Conservation (phyloP, 495 filamentous ascomycete species). For the Podospora pseudopauciseta region DNA sequence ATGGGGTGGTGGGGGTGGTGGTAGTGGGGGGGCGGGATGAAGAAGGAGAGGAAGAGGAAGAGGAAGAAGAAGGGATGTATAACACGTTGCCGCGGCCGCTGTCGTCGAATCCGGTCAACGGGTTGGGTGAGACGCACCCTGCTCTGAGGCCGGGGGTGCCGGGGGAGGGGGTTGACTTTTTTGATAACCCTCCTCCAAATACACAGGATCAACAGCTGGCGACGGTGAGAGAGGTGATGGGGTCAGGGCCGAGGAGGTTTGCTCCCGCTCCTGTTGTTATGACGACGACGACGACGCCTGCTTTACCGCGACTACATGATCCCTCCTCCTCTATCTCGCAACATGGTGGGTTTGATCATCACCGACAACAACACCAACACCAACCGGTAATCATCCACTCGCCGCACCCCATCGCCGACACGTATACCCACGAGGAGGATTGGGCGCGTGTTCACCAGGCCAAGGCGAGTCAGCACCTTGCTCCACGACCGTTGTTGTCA, state of each 20-base stretch:
- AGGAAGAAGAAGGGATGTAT: not conserved
- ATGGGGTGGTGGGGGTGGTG: too few relatives aligned
- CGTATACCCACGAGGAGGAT: constrained; percentile 8
- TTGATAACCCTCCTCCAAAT: not conserved
- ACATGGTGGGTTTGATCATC: not conserved
- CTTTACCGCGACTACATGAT: not conserved
- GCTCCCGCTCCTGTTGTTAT: not conserved
- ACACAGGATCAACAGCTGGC: not conserved
- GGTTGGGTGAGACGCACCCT: not conserved
- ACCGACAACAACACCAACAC: not conserved
- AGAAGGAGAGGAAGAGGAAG: too few relatives aligned
- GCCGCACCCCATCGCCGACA: constrained; percentile 16
- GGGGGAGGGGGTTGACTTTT: not conserved
- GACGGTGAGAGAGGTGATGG: not conserved
- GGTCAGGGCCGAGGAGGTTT: not conserved
- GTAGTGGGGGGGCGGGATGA: too few relatives aligned
- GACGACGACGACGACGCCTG: not conserved
- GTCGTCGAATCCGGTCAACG: not conserved
- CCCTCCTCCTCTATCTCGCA: too few relatives aligned
- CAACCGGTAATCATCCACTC: not conserved
- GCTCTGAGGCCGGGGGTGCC: not conserved
- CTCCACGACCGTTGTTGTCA: not conserved
- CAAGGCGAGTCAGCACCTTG: not conserved
- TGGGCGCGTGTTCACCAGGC: not conserved
- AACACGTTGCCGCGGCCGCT: too few relatives aligned